A percentile compares a stretch with the other conserved stretches of the same genome.
phyloP scores from a whole-genome alignment of 257 asterid species.

The Apocynum venetum region DNA sequence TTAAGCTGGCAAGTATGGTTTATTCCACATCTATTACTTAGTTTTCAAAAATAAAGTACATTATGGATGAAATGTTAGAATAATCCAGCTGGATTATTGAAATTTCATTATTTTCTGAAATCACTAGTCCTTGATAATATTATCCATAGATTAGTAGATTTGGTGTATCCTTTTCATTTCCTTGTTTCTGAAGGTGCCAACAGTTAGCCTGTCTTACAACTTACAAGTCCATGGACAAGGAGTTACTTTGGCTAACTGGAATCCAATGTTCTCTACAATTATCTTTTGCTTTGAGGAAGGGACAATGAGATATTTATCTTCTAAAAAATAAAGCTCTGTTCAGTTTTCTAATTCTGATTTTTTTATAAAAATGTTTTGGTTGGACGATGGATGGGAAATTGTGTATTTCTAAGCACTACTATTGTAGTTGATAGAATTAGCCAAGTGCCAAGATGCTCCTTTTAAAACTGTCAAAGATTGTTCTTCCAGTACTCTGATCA shows the following conservation, averaged over 20 bases:
- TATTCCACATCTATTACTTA: background rate
- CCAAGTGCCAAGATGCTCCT: too few relatives aligned
- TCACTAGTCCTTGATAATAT: background rate
- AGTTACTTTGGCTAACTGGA: background rate
- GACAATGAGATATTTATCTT: background rate
- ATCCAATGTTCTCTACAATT: background rate
- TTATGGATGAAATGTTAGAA: background rate
- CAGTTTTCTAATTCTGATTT: background rate
- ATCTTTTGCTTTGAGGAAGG: background rate
- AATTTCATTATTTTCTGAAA: background rate
- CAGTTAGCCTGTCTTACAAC: too few relatives aligned
- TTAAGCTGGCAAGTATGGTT: background rate
- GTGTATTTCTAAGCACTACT: background rate
- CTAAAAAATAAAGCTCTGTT: background rate
- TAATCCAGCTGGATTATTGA: background rate
- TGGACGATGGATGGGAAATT: slow-evolving; percentile 2
- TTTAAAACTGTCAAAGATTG: too few relatives aligned
- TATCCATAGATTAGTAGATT: background rate
- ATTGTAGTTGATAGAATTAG: too few relatives aligned
- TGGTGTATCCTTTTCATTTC: background rate
- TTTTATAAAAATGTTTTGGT: background rate
- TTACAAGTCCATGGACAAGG: background rate
- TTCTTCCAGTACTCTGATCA: background rate
- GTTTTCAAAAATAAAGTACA: too few relatives aligned
- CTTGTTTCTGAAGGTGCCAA: background rate